Base-by-base conservation (phyloP, 768 basidiomycete genomes). In the Phaffia australis region DNA sequence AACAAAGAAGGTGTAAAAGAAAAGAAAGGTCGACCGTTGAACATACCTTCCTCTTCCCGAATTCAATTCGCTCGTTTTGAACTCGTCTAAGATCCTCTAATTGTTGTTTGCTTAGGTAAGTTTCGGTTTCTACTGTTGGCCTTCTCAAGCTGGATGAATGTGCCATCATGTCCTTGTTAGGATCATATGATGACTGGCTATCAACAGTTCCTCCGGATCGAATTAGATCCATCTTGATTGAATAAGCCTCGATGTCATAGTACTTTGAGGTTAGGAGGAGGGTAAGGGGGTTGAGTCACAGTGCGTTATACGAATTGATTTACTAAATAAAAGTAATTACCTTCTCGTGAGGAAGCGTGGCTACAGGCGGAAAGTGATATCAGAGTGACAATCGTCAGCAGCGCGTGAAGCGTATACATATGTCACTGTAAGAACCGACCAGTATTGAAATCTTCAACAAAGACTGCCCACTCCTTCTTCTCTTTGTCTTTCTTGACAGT, bases 311-410 rank as follows among this genome's bases (percentile, higher is more conserved):
- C 48, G 47, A 4, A 21, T 16, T 30, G 21, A 23, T 46, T 18
- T 15, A 18, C 16, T 16, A 27, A 48, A 18, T 46, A 52, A 19
- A 19, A 23, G 30, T 23, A 58, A 56, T 42, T 19, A 75, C 74
- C 75, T 95, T 95, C 75, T 93, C 90, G 72, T 94, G 87, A 14
- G 92, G 89, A 2, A 95, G 80, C 3, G 92, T 95, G 18, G 90
- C 91, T 91, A 67, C 21, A 52, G 27, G 16, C 27, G 49, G 0
- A 52, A 30, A 65, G 48, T 8, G 55, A 15, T n/a, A 50, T 42
- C 25, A 25, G 59, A 62, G 1, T 46, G 27, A n/a, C 15, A n/a
- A 60, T 30, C 25, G 25, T 11, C 29, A 25, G 29, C 42, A 23
- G 25, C 23, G 15, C 8, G 21, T 23, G 58, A 30, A 27, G 23